A percentile compares a stretch with the other conserved stretches of the same genome.
Conservation (phyloP, 2,329 filamentous ascomycete genomes). For the Hymenoscyphus fraxineus region DNA sequence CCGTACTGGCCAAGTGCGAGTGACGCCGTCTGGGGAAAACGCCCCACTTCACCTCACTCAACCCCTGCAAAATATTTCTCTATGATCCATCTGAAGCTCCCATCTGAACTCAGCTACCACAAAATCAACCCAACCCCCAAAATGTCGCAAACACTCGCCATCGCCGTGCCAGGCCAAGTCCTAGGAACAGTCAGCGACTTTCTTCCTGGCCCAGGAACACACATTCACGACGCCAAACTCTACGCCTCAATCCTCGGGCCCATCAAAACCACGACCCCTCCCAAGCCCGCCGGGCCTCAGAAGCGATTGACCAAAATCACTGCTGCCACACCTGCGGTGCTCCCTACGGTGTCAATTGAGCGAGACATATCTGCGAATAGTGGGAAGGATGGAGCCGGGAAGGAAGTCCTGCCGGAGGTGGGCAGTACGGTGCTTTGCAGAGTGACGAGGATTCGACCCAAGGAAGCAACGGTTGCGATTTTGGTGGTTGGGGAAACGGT, state of each 20-base stretch:
- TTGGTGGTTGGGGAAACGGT: slow-evolving; percentile 73
- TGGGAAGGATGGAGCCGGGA: slow-evolving; percentile 16
- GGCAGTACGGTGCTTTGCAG: slow-evolving; percentile 76
- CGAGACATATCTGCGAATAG: slow-evolving; percentile 21
- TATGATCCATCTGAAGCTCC: background rate
- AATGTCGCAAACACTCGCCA: slow-evolving; percentile 26
- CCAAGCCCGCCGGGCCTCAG: slow-evolving; percentile 42
- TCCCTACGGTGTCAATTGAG: slow-evolving; percentile 55
- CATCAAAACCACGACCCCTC: slow-evolving; percentile 50
- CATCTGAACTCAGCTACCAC: background rate
- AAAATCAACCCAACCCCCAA: slow-evolving; percentile 2
- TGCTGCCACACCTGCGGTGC: slow-evolving; percentile 40
- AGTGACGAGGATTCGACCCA: slow-evolving; percentile 79
- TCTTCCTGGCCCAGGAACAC: slow-evolving; percentile 75
- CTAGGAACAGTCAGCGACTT: slow-evolving; percentile 67
- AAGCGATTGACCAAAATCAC: slow-evolving; percentile 59
- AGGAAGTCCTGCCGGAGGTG: slow-evolving; percentile 75
- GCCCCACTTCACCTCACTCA: slow-evolving; percentile 8
- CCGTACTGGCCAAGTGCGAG: background rate
- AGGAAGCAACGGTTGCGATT: slow-evolving; percentile 82
- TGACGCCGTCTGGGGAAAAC: background rate
- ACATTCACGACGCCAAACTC: slow-evolving; percentile 71
- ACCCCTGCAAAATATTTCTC: slow-evolving; percentile 18
- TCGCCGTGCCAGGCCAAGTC: slow-evolving; percentile 78
- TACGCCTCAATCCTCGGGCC: slow-evolving; percentile 79